These are phyloP conservation scores for Tolypocladium amazonense DNA, from an alignment of 2,329 filamentous ascomycete species.

Conservation along the genomic window DNA sequence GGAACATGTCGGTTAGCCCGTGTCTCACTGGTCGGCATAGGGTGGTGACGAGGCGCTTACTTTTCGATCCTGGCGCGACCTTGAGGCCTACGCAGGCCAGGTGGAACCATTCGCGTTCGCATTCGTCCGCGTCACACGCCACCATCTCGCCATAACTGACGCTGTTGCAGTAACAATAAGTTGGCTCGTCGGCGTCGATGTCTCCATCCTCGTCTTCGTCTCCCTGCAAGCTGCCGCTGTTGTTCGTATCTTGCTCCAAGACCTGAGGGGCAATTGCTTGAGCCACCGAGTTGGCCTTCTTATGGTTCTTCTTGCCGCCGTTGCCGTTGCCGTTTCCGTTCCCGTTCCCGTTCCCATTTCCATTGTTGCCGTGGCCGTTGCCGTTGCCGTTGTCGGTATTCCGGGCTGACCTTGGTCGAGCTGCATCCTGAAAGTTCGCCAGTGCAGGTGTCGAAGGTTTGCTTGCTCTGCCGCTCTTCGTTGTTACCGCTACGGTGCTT, in stretches of 20 bases:
- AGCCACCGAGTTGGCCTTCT: slow-evolving; percentile 39
- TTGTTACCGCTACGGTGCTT: slow-evolving; percentile 39
- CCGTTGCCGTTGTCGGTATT: slow-evolving; percentile 26
- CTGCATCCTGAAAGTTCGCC: slow-evolving; percentile 46
- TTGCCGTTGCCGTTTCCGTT: slow-evolving; percentile 11
- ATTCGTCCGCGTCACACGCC: slow-evolving; percentile 64
- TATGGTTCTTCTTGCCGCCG: slow-evolving; percentile 43
- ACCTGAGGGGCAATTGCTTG: slow-evolving; percentile 23
- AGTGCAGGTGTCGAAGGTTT: slow-evolving; percentile 56
- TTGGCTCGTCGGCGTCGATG: slow-evolving; percentile 59
- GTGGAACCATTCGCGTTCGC: slow-evolving; percentile 74
- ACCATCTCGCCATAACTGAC: slow-evolving; percentile 82
- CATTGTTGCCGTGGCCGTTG: slow-evolving; percentile 11
- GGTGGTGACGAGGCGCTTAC: slow-evolving; percentile 34
- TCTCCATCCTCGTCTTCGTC: slow-evolving; percentile 37
- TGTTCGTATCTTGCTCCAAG: slow-evolving; percentile 26
- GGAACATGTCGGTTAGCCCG: neutral
- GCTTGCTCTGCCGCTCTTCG: slow-evolving; percentile 55
- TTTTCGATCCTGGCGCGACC: slow-evolving; percentile 65
- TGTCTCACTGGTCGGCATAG: neutral
- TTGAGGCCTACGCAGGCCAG: slow-evolving; percentile 71
- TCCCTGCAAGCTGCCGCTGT: slow-evolving; percentile 28
- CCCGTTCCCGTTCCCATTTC: neutral
- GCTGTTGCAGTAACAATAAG: slow-evolving; percentile 71
- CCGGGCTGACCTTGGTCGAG: slow-evolving; percentile 43